These are phyloP conservation scores for Anthracocystis panici-leucophaei DNA, from an alignment of 1,284 basidiomycete genomes.

Conservation along the genomic window DNA sequence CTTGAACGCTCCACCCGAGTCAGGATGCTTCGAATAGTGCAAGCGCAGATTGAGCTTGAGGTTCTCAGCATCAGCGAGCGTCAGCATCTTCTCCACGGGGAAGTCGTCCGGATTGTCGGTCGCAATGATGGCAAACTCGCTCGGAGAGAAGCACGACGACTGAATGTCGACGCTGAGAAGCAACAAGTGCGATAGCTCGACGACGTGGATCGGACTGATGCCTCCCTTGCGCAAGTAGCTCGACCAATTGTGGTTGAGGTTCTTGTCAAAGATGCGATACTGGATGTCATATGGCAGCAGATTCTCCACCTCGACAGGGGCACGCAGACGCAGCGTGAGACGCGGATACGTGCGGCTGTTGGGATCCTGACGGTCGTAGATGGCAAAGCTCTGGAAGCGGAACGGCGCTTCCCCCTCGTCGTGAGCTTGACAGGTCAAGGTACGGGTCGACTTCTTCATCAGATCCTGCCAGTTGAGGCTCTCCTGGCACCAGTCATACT, in stretches of 20 bases:
- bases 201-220: conserved; percentile 95
- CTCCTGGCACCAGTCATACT: conserved; percentile 92
- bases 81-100: conserved; percentile 80
- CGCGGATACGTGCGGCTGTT: conserved; percentile 77
- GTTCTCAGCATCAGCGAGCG: conserved; percentile 80
- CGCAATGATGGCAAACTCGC: conserved; percentile 97
- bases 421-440: conserved; percentile 86
- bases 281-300: conserved; percentile 94
- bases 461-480: conserved; percentile 89
- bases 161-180: conserved; percentile 91
- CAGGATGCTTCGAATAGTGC: conserved; percentile 82
- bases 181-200: conserved; percentile 91
- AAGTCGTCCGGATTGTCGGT: conserved; percentile 92
- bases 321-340: conserved; percentile 86
- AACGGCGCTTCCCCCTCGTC: conserved; percentile 89
- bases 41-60: conserved; percentile 85
- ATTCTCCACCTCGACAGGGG: conserved; percentile 96
- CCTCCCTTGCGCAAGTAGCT: conserved; percentile 94
- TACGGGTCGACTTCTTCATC: conserved; percentile 78
- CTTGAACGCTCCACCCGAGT: conserved; percentile 97
- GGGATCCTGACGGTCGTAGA: conserved; percentile 80
- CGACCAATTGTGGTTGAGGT: conserved; percentile 83
- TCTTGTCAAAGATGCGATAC: conserved; percentile 94
- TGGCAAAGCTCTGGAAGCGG: conserved; percentile 92
- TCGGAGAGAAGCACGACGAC: conserved; percentile 86